phyloP scores from a whole-genome alignment of 2,329 filamentous ascomycete species.

The Phialophora verrucosa region DNA sequence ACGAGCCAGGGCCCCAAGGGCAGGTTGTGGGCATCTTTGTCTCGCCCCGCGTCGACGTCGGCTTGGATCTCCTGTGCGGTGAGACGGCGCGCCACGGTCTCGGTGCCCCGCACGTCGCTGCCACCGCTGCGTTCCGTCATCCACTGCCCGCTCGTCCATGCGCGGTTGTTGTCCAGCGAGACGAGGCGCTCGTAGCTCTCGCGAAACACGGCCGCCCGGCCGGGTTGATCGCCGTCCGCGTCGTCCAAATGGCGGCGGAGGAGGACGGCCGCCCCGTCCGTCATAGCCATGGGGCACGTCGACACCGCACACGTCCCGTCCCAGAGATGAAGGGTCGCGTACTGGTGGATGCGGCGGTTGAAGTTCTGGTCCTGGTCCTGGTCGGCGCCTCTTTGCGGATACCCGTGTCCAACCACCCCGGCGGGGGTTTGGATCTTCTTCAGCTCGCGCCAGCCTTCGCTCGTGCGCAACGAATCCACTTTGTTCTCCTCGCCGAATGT shows the following conservation, averaged over 20 bases:
- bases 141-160: constrained; percentile 49
- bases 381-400: constrained; percentile 43
- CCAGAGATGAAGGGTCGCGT: constrained; percentile 63
- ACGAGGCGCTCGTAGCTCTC: constrained; percentile 40
- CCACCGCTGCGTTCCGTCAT: constrained; percentile 49
- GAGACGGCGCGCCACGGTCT: constrained; percentile 42
- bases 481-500: constrained; percentile 39
- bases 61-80: constrained; percentile 25
- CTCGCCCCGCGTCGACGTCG: constrained; percentile 31
- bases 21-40: constrained; percentile 42
- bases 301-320: constrained; percentile 64
- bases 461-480: constrained; percentile 48
- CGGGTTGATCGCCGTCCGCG: constrained; percentile 28
- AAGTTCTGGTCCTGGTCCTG: constrained; percentile 36
- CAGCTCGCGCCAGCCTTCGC: constrained; percentile 64
- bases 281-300: constrained; percentile 70
- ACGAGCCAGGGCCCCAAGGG: constrained; percentile 61
- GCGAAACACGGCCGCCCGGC: constrained; percentile 38
- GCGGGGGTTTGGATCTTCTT: constrained; percentile 64
- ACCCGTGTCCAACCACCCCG: constrained; percentile 66
- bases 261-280: constrained; percentile 48
- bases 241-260: constrained; percentile 29
- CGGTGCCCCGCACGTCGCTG: constrained; percentile 46
- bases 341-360: constrained; percentile 65
- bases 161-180: constrained; percentile 41